Percentiles rank a stretch among this genome's conserved stretches.
phyloP scores from a whole-genome alignment of 257 asterid species.

The Anisodus tanguticus region DNA sequence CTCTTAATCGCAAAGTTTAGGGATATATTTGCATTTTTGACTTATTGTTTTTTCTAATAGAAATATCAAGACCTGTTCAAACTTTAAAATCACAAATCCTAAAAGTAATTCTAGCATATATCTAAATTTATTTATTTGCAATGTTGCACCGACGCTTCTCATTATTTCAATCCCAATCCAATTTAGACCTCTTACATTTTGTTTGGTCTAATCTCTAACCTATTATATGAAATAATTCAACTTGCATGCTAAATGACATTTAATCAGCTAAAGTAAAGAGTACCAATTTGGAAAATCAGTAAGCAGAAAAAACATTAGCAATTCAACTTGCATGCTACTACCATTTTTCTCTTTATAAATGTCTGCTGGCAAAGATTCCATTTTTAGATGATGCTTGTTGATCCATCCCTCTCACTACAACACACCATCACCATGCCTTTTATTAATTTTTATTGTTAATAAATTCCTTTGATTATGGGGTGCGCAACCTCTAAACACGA shows the following conservation, averaged over 20 bases:
- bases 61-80: too few relatives aligned
- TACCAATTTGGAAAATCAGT: not conserved
- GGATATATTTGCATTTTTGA: too few relatives aligned
- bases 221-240: not conserved
- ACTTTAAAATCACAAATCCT: too few relatives aligned
- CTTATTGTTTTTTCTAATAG: too few relatives aligned
- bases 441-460: not conserved
- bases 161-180: not conserved
- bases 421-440: constrained; percentile 34
- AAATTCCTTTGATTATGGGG: constrained; percentile 53
- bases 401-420: constrained; percentile 32
- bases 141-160: not conserved
- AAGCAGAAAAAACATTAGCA: not conserved
- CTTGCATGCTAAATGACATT: constrained; percentile 1
- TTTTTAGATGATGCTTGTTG: not conserved
- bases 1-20: too few relatives aligned
- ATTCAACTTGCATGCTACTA: too few relatives aligned
- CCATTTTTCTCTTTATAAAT: constrained; percentile 12
- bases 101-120: too few relatives aligned
- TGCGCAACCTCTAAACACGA: constrained; percentile 84
- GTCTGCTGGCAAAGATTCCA: constrained; percentile 53
- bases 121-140: not conserved
- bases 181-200: not conserved
- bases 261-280: not conserved
- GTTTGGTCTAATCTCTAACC: not conserved